Evolutionary conservation across 805 yeast species (phyloP).

Genomic region (Grigorovia humatica): DNA sequence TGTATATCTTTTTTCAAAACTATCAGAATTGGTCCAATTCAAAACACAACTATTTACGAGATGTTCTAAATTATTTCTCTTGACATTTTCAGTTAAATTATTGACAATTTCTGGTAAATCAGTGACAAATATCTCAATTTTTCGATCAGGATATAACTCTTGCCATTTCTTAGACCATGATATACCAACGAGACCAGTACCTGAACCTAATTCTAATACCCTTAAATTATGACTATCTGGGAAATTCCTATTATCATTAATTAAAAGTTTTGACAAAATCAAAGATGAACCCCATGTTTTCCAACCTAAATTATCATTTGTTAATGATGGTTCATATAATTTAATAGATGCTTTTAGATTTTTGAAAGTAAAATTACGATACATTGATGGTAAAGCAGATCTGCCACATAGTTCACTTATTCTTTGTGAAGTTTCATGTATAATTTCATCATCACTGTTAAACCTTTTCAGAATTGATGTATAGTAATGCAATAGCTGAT

Average conservation of each 20-base stretch:
- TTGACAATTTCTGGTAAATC: conserved; percentile 72
- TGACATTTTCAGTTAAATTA: conserved; percentile 52
- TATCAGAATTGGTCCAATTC: conserved; percentile 69
- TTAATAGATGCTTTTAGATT: conserved; percentile 23
- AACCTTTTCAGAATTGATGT: conserved; percentile 33
- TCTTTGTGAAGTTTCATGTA: conserved; percentile 48
- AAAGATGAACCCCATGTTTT: conserved; percentile 95
- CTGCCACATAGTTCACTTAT: conserved; percentile 79
- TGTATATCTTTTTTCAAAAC: conserved; percentile 26
- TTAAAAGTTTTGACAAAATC: conserved; percentile 48
- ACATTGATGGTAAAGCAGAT: conserved; percentile 65
- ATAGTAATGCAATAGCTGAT: conserved; percentile 30
- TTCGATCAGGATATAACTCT: conserved; percentile 29
- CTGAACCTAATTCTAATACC: conserved; percentile 80
- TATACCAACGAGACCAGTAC: conserved; percentile 88
- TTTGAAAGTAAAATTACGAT: conserved; percentile 45
- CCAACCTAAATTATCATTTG: conserved; percentile 78
- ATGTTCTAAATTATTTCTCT: conserved; percentile 35
- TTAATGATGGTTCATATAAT: conserved; percentile 73
- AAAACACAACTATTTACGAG: conserved; percentile 38
- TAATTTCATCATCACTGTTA: conserved; percentile 20
- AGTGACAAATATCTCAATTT: conserved; percentile 45
- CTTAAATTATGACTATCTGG: conserved; percentile 9
- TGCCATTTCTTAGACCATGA: conserved; percentile 34
- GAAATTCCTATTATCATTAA: conserved; percentile 13